Evolutionary conservation across 2,329 filamentous ascomycete species (phyloP).

Genomic region (Xylariaceae sp.): DNA sequence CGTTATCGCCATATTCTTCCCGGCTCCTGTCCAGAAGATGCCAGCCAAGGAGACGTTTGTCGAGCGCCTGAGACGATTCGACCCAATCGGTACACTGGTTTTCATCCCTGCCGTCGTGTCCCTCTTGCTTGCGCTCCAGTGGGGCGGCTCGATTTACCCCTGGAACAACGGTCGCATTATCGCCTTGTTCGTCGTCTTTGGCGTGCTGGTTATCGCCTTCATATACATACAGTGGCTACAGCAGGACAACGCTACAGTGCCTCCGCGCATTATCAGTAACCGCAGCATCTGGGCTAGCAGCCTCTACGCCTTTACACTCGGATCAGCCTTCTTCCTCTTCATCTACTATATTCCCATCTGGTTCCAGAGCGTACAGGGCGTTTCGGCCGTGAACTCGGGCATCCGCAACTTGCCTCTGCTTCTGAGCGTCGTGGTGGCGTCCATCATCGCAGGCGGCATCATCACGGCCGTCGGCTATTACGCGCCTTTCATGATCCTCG

Average conservation of each 20-base stretch:
- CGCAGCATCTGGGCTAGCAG: slow-evolving; percentile 30
- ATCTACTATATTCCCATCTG: slow-evolving; percentile 38
- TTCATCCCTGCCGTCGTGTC: slow-evolving; percentile 36
- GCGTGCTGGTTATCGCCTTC: slow-evolving; percentile 31
- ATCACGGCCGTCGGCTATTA: slow-evolving; percentile 40
- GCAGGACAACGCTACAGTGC: slow-evolving; percentile 36
- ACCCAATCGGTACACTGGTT: slow-evolving; percentile 24
- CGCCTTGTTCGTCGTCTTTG: slow-evolving; percentile 39
- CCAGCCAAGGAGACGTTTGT: slow-evolving; percentile 12
- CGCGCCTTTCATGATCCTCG: slow-evolving; percentile 38
- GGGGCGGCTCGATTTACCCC: slow-evolving; percentile 35
- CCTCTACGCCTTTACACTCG: slow-evolving; percentile 32
- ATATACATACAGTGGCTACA: slow-evolving; percentile 32
- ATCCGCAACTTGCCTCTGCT: slow-evolving; percentile 38
- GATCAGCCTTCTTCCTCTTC: slow-evolving; percentile 28
- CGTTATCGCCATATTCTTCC: slow-evolving; percentile 24
- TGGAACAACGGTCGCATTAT: slow-evolving; percentile 38
- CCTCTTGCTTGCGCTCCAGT: slow-evolving; percentile 43
- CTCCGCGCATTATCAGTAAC: slow-evolving; percentile 34
- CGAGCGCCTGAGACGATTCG: slow-evolving; percentile 23
- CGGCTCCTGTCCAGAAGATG: slow-evolving; percentile 11
- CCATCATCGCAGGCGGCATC: slow-evolving; percentile 30
- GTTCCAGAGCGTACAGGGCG: slow-evolving; percentile 41
- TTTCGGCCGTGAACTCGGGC: slow-evolving; percentile 33
- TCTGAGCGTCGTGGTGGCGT: slow-evolving; percentile 33